Evolutionary conservation across 768 basidiomycete genomes (phyloP).

Genomic region (Hortiboletus flavorubellus): DNA sequence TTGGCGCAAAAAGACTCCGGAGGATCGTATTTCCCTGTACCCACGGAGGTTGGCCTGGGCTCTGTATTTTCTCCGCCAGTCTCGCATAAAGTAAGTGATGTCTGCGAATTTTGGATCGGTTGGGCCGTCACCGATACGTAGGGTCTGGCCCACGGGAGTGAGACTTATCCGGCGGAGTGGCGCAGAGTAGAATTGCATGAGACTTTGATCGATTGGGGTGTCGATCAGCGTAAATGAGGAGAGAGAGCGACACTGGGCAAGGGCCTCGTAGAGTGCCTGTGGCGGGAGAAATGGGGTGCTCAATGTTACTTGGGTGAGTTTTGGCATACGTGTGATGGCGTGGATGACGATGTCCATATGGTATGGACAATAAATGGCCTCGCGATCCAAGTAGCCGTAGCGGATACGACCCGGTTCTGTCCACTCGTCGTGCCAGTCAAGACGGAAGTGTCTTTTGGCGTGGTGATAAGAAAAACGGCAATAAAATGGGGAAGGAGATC

Average conservation of each 20-base stretch:
- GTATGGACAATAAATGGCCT: conserved; percentile 30
- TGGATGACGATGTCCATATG: conserved; percentile 24
- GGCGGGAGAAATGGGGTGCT: conserved; percentile 34
- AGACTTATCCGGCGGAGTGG: conserved; percentile 27
- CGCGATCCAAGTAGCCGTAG: conserved; percentile 30
- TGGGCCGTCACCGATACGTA: conserved; percentile 34
- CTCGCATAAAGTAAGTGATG: conserved; percentile 33
- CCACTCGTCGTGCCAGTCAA: conserved; percentile 37
- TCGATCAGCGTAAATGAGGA: conserved; percentile 29
- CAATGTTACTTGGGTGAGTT: conserved; percentile 26
- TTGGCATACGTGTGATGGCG: conserved; percentile 31
- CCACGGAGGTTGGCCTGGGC: conserved; percentile 30
- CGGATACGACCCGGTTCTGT: conserved; percentile 35
- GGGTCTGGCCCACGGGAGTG: conserved; percentile 32
- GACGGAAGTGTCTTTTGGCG: conserved; percentile 26
- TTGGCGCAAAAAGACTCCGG: conserved; percentile 28
- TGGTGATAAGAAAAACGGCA: background rate
- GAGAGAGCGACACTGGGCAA: conserved; percentile 28
- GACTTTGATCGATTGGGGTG: conserved; percentile 35
- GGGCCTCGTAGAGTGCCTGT: conserved; percentile 26
- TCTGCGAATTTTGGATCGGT: conserved; percentile 32
- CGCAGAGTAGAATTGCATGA: conserved; percentile 28
- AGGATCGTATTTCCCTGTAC: conserved; percentile 28
- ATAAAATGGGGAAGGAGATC: too few species aligned
- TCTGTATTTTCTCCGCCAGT: conserved; percentile 36